Base-by-base conservation (phyloP, 768 basidiomycete genomes). In the Collybia nuda region DNA sequence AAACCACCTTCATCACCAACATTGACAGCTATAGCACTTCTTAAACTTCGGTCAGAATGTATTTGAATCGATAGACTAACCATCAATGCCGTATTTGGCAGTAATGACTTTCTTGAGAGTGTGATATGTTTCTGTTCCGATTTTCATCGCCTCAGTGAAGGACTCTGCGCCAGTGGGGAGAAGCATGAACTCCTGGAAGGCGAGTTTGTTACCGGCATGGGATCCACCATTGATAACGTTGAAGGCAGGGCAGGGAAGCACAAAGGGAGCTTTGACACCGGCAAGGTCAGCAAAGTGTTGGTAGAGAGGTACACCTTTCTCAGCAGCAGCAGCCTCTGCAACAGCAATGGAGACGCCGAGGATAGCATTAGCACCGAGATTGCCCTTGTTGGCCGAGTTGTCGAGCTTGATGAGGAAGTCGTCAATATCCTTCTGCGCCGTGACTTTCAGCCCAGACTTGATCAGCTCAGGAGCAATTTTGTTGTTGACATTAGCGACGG, bases 141-240 rank as follows among this genome's bases (percentile, higher is more conserved):
- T 94, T 77, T 98, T 96, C 86, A 99, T 87, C 51, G 97, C 94
- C 79, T 99, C 95, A 26, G 90, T 85, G 81, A 98, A 99, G 52
- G 80, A 81, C 15, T 78, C 61, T 45, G 97, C 97, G 46, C 95
- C 96, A 54, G 93, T 95, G 55, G 97, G 96, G 56, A 98, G 81
- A 60, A 99, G 81, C 97, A 99, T 98, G 81, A 99, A 99, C 74
- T 99, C 97, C 75, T 99, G 97, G 91, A 98, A 99, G 35, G 97
- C 97, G 56, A 99, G 90, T 74, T 96, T 95, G 83, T 99, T 99
- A 44, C 97, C 97, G 52, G 97, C 97, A 69, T 99, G 97, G 56
- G 96, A 98, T 57, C 97, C 97, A 71, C 97, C 97, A 75, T 99
- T 99, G 80, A 99, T 99, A 62, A 99, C 97, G 70, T 99, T 99